Evolutionary conservation across 495 filamentous ascomycete genomes (phyloP).

Genomic region (Bacidia gigantensis): DNA sequence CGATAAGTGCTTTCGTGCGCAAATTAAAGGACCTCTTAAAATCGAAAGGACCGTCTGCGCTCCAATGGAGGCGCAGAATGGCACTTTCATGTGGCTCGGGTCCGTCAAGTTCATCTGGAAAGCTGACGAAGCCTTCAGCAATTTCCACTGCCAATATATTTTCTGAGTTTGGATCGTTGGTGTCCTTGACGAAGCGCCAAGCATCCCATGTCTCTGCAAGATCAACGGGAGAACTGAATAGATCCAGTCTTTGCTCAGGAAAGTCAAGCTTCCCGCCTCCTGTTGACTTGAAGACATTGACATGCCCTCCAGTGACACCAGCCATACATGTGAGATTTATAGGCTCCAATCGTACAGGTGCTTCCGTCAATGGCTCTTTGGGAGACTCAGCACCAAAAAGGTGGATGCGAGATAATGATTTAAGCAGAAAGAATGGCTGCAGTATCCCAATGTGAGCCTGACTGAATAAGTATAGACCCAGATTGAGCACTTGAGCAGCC

Average conservation of each 20-base stretch:
- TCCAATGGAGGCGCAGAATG: background rate
- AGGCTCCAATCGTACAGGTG: background rate
- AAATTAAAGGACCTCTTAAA: background rate
- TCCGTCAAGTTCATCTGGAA: background rate
- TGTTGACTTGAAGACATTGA: background rate
- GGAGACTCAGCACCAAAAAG: background rate
- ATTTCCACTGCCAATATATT: background rate
- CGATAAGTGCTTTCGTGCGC: background rate
- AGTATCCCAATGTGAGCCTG: background rate
- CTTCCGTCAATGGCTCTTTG: background rate
- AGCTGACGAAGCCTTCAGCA: background rate
- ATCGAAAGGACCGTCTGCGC: no score
- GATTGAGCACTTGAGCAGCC: background rate
- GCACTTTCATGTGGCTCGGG: background rate
- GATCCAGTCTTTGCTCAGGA: background rate
- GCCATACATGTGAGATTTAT: background rate
- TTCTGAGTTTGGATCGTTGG: background rate
- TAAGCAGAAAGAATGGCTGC: background rate
- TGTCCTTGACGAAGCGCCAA: background rate
- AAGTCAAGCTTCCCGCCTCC: background rate
- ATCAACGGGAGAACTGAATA: background rate
- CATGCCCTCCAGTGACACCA: background rate
- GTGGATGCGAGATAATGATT: background rate
- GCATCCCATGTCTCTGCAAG: slow-evolving; percentile 1
- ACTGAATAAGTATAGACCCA: background rate